Evolutionary conservation across 768 basidiomycete genomes (phyloP).

Genomic region (Albatrellus ellisii): DNA sequence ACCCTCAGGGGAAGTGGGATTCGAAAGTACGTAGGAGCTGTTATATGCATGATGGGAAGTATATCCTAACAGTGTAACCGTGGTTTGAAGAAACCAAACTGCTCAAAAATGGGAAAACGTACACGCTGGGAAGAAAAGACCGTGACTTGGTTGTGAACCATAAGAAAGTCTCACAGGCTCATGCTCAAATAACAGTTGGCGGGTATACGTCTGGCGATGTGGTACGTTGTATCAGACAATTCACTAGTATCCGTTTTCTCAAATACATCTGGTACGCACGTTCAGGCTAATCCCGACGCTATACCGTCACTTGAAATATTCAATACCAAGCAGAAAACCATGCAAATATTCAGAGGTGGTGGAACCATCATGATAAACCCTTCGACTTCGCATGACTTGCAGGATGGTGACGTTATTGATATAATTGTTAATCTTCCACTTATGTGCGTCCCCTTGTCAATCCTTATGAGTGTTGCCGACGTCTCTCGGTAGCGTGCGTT

Average conservation of each 20-base stretch:
- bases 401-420: conserved; percentile 39
- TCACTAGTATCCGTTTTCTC: background rate
- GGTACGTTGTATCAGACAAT: conserved; percentile 32
- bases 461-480: background rate
- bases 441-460: conserved; percentile 26
- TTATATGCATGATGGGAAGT: background rate
- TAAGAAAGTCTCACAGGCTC: conserved; percentile 53
- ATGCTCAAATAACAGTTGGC: conserved; percentile 46
- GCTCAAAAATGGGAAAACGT: conserved; percentile 43
- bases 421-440: conserved; percentile 31
- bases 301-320: conserved; percentile 35
- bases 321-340: conserved; percentile 34
- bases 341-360: conserved; percentile 29
- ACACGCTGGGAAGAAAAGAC: conserved; percentile 45
- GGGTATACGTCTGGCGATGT: conserved; percentile 36
- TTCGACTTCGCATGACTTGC: conserved; percentile 26
- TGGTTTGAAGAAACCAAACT: conserved; percentile 35
- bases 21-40: conserved; percentile 25
- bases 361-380: conserved; percentile 23
- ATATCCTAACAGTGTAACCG: background rate
- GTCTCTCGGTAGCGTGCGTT: conserved; percentile 13
- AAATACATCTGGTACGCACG: background rate
- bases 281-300: conserved; percentile 34
- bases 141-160: conserved; percentile 34
- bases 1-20: conserved; percentile 20